Base-by-base conservation (phyloP, 2,329 filamentous ascomycete species). In the Sclerotinia spermophila region DNA sequence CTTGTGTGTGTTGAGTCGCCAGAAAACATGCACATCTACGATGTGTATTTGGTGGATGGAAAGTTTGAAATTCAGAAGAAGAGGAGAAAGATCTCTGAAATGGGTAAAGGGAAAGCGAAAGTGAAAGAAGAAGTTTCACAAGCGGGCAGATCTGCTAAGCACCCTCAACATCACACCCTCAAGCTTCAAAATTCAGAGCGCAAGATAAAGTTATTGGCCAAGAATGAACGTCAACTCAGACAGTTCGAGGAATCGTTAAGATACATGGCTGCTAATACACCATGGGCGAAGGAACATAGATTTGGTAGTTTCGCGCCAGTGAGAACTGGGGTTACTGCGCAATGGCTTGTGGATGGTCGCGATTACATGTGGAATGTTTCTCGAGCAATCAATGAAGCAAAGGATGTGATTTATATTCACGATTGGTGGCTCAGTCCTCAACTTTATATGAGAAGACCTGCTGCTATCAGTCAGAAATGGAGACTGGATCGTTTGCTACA, bases 311-410 rank as follows among this genome's bases (percentile, higher is more conserved):
- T 96, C 81, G 94, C 96, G 0, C 96, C 96, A 0, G 91, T 98
- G 2, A 88, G 96, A 72, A 89, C 88, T 61, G 91, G 91, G 58
- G 94, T 96, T 40, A 96, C 95, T 82, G 94, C 94, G 2, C 94
- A 97, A 78, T 98, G 95, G 94, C 87, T 99, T 13, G 95, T 99
- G 0, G 96, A 99, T 81, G 96, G 93, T 24, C 89, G 96, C 75
- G 96, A 99, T 80, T 96, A 98, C 83, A 98, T 98, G 95, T 99
- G 96, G 96, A 97, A 97, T 79, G 94, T 98, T 11, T 98, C 95
- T 17, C 89, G 95, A 74, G 96, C 96, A 19, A 96, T 99, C 77
- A 96, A 93, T 79, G 97, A 97, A 89, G 96, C 96, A 13, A 93
- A 93, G 77, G 96, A 98, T 82, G 95, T 98, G 73, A 95, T 99